Evolutionary conservation across 202 grass and related monocot genomes (phyloP), one percentile per base, ranked within the genome.

Genomic region (Brachypodium distachyon): DNA sequence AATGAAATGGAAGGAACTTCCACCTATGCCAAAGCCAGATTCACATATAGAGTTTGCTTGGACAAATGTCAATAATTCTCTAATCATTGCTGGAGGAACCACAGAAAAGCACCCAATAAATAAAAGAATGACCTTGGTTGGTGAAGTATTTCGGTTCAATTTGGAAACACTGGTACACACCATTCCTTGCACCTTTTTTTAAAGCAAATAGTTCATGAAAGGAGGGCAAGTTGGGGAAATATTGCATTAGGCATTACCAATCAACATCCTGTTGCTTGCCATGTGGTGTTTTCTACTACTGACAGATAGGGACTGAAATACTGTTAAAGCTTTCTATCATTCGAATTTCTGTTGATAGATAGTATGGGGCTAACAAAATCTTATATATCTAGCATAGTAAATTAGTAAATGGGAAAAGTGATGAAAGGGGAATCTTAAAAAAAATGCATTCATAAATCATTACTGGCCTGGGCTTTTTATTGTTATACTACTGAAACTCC

Each of bases 11-110:
- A 92, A 99, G 46, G 80, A 99, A 82, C 83, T 99, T 67, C 87
- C 89, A 32, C 61, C 83, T 71, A 99, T 95, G 89, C 92, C 91
- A 16, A 99, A 95, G 61, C 92, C 96, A 87, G 89, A 99, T 90
- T 95, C 89, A 60, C 96, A 99, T 72, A 95, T 98, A 80, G 96
- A 99, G 86, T 95, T 99, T 83, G 96, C 96, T 79, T 95, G 96
- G 96, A 78, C 88, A 56, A 90, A 87, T 89, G 85, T 93, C 34
- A 95, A 95, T 39, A 99, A 95, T 81, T 99, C 92, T 68, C 73
- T 99, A 8, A 78, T 99, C 85, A 89, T 99, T 81, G 87, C 72
- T 76, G 89, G 96, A 41, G 96, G 92, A 48, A 99, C 81, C 6
- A 99, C 96, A 32, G 85, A 99, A 73, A 95, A 95, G 78, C 96